phyloP scores from a whole-genome alignment of 805 yeast genomes.

The Starmerella roubikii region DNA sequence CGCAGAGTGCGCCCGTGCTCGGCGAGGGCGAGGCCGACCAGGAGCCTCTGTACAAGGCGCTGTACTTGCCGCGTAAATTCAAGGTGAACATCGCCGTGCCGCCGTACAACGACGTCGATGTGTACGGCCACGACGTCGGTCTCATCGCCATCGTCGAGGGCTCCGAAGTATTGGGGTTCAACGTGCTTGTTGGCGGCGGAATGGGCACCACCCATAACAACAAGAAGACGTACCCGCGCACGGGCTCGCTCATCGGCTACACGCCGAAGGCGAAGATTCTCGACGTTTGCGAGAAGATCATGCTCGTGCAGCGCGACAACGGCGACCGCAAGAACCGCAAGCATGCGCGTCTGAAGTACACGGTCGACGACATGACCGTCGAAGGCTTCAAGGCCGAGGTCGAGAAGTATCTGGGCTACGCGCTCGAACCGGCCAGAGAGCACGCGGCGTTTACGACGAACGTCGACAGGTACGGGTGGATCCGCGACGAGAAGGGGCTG shows the following conservation, averaged over 20 bases:
- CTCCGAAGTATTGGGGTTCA: conserved; percentile 62
- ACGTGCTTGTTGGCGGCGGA: conserved; percentile 92
- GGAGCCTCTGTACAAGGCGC: conserved; percentile 79
- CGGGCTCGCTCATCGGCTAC: conserved; percentile 79
- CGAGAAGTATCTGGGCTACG: conserved; percentile 69
- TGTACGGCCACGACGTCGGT: conserved; percentile 90
- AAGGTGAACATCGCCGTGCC: conserved; percentile 91
- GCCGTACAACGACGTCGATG: conserved; percentile 93
- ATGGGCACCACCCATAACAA: conserved; percentile 98
- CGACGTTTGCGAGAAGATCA: conserved; percentile 74
- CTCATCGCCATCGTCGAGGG: conserved; percentile 62
- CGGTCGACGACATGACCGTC: conserved; percentile 86
- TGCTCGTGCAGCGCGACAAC: conserved; percentile 85
- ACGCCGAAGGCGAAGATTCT: conserved; percentile 53
- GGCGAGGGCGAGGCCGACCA: conserved; percentile 38
- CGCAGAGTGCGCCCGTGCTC: conserved; percentile 50
- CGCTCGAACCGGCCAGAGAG: conserved; percentile 54
- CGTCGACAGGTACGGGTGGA: conserved; percentile 89
- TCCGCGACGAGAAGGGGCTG: conserved; percentile 56
- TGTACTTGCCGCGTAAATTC: conserved; percentile 89
- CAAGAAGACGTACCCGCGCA: conserved; percentile 89
- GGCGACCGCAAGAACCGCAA: conserved; percentile 95
- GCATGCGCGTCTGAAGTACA: conserved; percentile 94
- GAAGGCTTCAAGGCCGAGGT: conserved; percentile 67
- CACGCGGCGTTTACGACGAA: conserved; percentile 67